These are phyloP conservation scores for Candida easanensis DNA, from an alignment of 805 yeast species.

Conservation along the genomic window DNA sequence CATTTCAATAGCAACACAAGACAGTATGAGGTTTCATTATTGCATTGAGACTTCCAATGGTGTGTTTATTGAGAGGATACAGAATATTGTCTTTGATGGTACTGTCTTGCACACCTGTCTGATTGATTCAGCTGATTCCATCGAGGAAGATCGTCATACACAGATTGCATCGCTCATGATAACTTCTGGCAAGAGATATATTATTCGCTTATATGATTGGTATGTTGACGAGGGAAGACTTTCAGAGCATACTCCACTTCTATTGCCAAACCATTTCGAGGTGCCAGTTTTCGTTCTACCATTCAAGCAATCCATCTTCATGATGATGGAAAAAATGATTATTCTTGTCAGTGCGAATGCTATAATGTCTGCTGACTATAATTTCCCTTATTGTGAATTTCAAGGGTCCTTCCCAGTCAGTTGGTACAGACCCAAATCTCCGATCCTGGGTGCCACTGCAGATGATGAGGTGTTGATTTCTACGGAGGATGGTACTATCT, in stretches of 20 bases:
- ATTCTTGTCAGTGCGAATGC: constrained; percentile 40
- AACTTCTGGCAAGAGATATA: constrained; percentile 36
- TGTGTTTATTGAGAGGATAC: constrained; percentile 34
- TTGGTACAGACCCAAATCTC: constrained; percentile 30
- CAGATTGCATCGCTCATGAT: constrained; percentile 36
- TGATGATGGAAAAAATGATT: constrained; percentile 35
- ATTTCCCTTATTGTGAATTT: constrained; percentile 28
- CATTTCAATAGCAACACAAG: constrained; percentile 37
- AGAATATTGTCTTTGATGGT: constrained; percentile 41
- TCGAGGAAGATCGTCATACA: constrained; percentile 26
- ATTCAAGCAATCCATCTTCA: constrained; percentile 36
- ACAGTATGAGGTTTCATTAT: constrained; percentile 37
- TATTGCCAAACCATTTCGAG: constrained; percentile 38
- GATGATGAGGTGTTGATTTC: constrained; percentile 24
- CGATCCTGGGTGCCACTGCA: constrained; percentile 16
- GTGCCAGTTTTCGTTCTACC: constrained; percentile 45
- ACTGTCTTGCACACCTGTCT: constrained; percentile 41
- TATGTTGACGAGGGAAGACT: constrained; percentile 33
- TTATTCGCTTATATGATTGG: constrained; percentile 41
- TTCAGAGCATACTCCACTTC: constrained; percentile 36
- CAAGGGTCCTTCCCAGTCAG: constrained; percentile 39
- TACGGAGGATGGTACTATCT: constrained; percentile 27
- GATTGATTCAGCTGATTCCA: constrained; percentile 33
- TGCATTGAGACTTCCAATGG: constrained; percentile 37
- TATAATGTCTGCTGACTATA: constrained; percentile 45